Evolutionary conservation across 805 yeast species (phyloP), one percentile per base, ranked within the genome.

Genomic region (Starmerella stigmatis): DNA sequence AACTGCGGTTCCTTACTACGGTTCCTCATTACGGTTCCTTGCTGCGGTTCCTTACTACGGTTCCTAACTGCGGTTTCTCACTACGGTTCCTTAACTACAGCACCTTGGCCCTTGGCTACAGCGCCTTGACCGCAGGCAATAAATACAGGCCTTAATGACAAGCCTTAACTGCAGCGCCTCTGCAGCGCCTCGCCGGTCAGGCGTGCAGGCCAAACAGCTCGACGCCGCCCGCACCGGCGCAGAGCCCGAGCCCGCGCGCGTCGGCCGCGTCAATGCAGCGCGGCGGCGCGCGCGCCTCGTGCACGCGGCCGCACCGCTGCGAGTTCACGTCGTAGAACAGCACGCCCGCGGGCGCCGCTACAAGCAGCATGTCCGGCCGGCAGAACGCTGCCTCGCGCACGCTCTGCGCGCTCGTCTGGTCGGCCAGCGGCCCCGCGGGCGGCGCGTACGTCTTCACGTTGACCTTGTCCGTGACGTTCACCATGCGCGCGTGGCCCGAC

Each of bases 401-500:
- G 32, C 42, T 28, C 11, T 17, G 27, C 9, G 27, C 35, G 25
- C 13, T 17, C n/a, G n/a, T n/a, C n/a, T n/a, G n/a, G n/a, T n/a
- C n/a, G n/a, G n/a, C n/a, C 23, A 5, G 16, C 10, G 22, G 22
- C 16, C 27, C 39, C 3, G 15, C 12, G 5, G 36, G 30, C 20
- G 23, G 23, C 13, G 34, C 43, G 26, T 30, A 46, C 26, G 20
- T 19, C 27, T 39, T 40, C 11, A 34, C 32, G 22, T 39, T 41
- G 17, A 13, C 19, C 21, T 33, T 37, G 39, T 42, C 43, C 3
- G 23, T 34, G 5, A 46, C 15, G 26, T 43, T 23, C 5, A 48
- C 20, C 44, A 48, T 20, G 10, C 50, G 46, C 23, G 47, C 42
- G 5, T 39, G 66, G 3, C 95, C 95, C 61, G 86, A 95, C 46